These are phyloP conservation scores for Albugo laibachii DNA, from an alignment of 352 stramenopile genomes.

Conservation along the genomic window DNA sequence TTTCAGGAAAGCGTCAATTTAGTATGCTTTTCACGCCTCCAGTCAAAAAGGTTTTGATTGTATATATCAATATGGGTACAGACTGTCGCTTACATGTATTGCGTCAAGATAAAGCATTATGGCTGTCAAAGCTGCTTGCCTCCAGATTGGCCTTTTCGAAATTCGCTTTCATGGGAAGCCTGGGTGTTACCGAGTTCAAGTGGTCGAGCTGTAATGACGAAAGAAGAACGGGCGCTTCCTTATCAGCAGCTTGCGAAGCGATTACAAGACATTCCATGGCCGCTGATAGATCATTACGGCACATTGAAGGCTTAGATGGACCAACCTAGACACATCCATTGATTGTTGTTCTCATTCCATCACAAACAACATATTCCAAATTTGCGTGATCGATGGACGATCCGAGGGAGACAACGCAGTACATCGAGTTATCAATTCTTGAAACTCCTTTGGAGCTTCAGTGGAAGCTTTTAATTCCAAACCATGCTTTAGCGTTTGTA, in stretches of 20 bases:
- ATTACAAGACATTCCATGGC: slow-evolving; percentile 38
- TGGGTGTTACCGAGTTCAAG: slow-evolving; percentile 73
- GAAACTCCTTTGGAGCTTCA: slow-evolving; percentile 24
- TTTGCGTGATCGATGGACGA: background rate
- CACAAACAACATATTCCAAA: background rate
- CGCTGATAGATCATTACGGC: background rate
- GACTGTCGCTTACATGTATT: background rate
- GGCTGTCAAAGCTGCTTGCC: slow-evolving; percentile 36
- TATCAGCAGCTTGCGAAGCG: slow-evolving; percentile 48
- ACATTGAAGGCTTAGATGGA: slow-evolving; percentile 2
- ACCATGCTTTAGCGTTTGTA: slow-evolving; percentile 21
- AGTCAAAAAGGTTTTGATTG: slow-evolving; percentile 20
- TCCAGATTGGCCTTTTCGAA: slow-evolving; percentile 43
- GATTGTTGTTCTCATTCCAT: background rate
- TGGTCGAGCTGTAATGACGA: slow-evolving; percentile 65
- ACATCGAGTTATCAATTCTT: slow-evolving; percentile 19
- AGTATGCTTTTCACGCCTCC: slow-evolving; percentile 59
- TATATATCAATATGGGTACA: background rate
- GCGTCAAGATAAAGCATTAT: slow-evolving; percentile 22
- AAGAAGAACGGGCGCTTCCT: slow-evolving; percentile 32
- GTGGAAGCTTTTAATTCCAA: slow-evolving; percentile 19
- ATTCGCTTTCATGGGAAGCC: slow-evolving; percentile 33
- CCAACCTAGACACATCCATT: slow-evolving; percentile 25
- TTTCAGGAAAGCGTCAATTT: slow-evolving; percentile 77
- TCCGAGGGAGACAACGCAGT: slow-evolving; percentile 19